These are phyloP conservation scores for Leptomonas pyrrhocoris DNA, from an alignment of 208 protist species.

Conservation along the genomic window DNA sequence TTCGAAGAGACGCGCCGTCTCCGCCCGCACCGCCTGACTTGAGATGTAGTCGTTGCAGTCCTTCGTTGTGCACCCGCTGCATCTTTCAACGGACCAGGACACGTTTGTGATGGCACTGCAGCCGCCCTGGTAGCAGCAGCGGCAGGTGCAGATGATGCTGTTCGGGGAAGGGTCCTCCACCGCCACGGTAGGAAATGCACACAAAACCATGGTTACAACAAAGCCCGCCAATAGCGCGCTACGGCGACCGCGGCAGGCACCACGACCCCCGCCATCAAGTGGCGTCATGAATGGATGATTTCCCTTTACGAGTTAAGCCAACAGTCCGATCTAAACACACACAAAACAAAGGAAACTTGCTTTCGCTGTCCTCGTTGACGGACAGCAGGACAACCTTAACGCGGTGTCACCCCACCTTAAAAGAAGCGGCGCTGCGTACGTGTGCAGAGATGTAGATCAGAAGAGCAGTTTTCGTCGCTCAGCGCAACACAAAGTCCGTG, in stretches of 20 bases:
- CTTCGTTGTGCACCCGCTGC: constrained; percentile 54
- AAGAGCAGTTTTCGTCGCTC: too few species aligned
- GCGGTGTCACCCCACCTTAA: too few species aligned
- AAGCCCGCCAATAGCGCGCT: not conserved
- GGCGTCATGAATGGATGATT: not conserved
- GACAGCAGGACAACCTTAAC: too few species aligned
- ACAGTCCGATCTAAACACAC: too few species aligned
- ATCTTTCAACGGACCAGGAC: constrained; percentile 53
- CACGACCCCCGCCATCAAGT: not conserved
- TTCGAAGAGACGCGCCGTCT: constrained; percentile 73
- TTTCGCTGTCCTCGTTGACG: too few species aligned
- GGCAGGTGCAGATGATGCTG: constrained; percentile 70
- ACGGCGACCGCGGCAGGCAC: not conserved
- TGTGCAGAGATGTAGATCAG: too few species aligned
- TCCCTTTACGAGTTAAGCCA: too few species aligned
- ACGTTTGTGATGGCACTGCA: constrained; percentile 61
- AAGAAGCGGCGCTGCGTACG: too few species aligned
- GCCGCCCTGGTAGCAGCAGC: constrained; percentile 80
- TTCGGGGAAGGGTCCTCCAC: constrained; percentile 12
- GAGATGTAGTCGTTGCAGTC: constrained; percentile 66
- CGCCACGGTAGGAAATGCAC: not conserved
- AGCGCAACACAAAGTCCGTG: too few species aligned
- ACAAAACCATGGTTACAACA: not conserved
- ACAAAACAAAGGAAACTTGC: too few species aligned
- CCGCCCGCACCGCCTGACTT: constrained; percentile 49